These are phyloP conservation scores for Naumovozyma baii DNA, from an alignment of 805 yeast species.

Conservation along the genomic window DNA sequence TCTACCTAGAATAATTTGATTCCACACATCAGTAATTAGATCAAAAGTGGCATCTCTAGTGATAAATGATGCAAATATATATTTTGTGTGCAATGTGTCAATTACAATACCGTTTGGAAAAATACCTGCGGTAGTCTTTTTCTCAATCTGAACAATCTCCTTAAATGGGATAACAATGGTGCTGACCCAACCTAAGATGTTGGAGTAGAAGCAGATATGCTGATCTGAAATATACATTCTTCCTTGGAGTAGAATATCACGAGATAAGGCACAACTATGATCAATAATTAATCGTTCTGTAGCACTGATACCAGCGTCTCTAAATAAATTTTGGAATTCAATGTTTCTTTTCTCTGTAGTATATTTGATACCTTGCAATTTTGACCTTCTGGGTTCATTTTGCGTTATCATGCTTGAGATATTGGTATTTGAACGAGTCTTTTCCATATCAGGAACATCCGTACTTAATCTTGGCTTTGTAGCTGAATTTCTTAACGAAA, in stretches of 20 bases:
- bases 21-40: conserved; percentile 57
- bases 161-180: conserved; percentile 48
- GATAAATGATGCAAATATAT: conserved; percentile 57
- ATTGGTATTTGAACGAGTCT: conserved; percentile 14
- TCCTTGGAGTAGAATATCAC: conserved; percentile 66
- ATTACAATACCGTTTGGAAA: conserved; percentile 64
- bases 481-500: conserved; percentile 11
- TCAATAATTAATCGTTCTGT: conserved; percentile 49
- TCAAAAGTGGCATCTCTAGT: conserved; percentile 48
- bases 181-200: conserved; percentile 62
- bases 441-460: conserved; percentile 1
- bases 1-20: conserved; percentile 48
- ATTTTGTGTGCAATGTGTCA: conserved; percentile 53
- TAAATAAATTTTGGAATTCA: conserved; percentile 52
- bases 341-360: conserved; percentile 45
- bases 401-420: conserved; percentile 12
- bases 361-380: conserved; percentile 22
- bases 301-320: conserved; percentile 35
- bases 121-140: conserved; percentile 56
- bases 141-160: conserved; percentile 57
- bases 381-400: conserved; percentile 4
- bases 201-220: conserved; percentile 55
- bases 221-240: conserved; percentile 49
- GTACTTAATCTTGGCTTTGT: conserved; percentile 10
- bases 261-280: conserved; percentile 59